Evolutionary conservation across 2,329 filamentous ascomycete genomes (phyloP), one percentile per base, ranked within the genome.

Genomic region (Phialophora expanda): DNA sequence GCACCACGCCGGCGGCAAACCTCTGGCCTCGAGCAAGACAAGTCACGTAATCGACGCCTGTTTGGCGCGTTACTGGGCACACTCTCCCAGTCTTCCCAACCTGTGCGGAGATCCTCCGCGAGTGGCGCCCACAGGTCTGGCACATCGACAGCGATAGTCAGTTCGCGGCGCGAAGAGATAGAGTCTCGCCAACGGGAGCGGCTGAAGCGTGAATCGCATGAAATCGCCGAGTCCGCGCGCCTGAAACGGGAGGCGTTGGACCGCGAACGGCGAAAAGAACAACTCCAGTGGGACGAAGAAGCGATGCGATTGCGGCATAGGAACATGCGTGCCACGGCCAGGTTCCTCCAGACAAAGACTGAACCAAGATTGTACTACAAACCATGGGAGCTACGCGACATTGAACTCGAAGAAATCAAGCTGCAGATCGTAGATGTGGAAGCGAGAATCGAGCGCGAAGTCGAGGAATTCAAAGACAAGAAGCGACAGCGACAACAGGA

Each of bases 11-110:
- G 66, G 4, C 62, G 66, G 12, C 60, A 62, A n/a, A 63, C 67
- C 66, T 28, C 68, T 72, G 64, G 26, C 34, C 79, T 82, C 30
- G 81, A 88, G 64, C 90, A 96, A 73, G 94, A 98, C 76, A 92
- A 89, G 77, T 92, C 91, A 76, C 89, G 94, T 44, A 91, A 91
- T 24, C 90, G 91, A 77, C 86, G 94, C 61, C 83, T 98, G 67
- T 97, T 97, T 75, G 93, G 94, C 67, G 91, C 89, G 41, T 80
- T 96, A 64, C 82, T 95, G 66, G 91, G 85, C 76, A 92, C 90
- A 44, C 84, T 96, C 66, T 92, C 89, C 77, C 90, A 94, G 71
- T 83, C 61, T 7, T 62, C 66, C 4, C 66, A 65, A 26, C 63
- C 70, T 4, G n/a, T 41, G 5, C 53, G 57, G 55, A 53, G 58